A percentile compares a stretch with the other conserved stretches of the same genome.
These are phyloP conservation scores for Kodamaea ohmeri DNA, from an alignment of 1,139 yeast genomes.

Conservation along the genomic window DNA sequence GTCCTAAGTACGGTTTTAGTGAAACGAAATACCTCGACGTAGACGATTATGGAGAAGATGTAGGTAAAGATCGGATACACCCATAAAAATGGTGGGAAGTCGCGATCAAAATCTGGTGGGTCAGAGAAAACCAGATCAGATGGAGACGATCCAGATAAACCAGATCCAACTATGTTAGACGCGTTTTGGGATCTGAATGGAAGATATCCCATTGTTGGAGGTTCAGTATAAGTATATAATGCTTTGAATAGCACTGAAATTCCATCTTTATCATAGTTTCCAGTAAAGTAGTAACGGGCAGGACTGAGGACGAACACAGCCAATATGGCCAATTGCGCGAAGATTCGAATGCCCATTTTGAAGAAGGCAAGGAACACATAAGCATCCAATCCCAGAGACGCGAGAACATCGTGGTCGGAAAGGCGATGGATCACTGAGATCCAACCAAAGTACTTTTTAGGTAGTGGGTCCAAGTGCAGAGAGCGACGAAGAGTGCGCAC, in stretches of 20 bases:
- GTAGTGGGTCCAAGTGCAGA: conserved; percentile 34
- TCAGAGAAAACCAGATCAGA: no score
- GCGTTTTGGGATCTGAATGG: no score
- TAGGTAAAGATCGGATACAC: conserved; percentile 44
- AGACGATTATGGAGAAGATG: conserved; percentile 37
- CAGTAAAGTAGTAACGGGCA: conserved; percentile 43
- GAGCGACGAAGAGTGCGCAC: conserved; percentile 41
- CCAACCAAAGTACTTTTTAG: conserved; percentile 42
- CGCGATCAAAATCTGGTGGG: conserved; percentile 17
- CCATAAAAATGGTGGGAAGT: conserved; percentile 30
- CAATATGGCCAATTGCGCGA: conserved; percentile 32
- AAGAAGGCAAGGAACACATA: conserved; percentile 45
- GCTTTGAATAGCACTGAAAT: conserved; percentile 17
- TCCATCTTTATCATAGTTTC: conserved; percentile 45
- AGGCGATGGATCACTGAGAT: conserved; percentile 33
- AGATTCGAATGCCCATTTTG: conserved; percentile 44
- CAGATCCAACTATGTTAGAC: no score
- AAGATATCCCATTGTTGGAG: no score
- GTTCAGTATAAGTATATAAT: conserved; percentile 8
- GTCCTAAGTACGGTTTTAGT: conserved; percentile 38
- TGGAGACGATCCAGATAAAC: background rate
- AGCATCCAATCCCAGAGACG: conserved; percentile 45
- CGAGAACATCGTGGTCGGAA: conserved; percentile 42
- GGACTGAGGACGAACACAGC: conserved; percentile 46
- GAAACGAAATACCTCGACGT: conserved; percentile 33